Evolutionary conservation across 1,139 yeast genomes (phyloP).

Genomic region (Chernovozyma sophiae-reginae): DNA sequence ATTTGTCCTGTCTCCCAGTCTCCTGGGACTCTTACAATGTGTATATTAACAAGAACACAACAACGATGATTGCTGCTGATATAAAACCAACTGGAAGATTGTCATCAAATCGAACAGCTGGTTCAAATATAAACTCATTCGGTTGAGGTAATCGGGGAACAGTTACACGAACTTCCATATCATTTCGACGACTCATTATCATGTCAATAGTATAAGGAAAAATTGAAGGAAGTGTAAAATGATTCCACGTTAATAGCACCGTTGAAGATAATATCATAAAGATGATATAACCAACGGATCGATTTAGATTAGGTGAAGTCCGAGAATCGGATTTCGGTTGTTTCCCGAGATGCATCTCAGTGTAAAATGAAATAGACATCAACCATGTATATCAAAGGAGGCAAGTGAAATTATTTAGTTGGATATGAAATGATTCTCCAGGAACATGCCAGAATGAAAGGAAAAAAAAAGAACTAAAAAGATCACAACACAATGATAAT

Average conservation of each 20-base stretch:
- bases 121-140: slow-evolving; percentile 5
- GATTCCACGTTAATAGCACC: neutral
- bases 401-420: too few species aligned
- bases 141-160: neutral
- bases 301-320: neutral
- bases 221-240: neutral
- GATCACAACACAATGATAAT: too few species aligned
- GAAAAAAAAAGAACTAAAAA: too few species aligned
- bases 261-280: neutral
- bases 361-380: neutral
- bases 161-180: neutral
- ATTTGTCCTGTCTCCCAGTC: too few species aligned
- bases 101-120: slow-evolving; percentile 4
- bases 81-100: neutral
- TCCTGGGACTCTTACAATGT: neutral
- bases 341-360: neutral
- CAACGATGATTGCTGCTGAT: neutral
- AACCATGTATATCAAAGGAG: neutral
- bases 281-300: neutral
- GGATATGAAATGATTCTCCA: too few species aligned
- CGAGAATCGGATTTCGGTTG: neutral
- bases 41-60: neutral
- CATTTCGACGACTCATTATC: neutral
- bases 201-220: too few species aligned
- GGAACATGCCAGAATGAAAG: too few species aligned